Evolutionary conservation across 352 stramenopile genomes (phyloP).

Genomic region (Peronospora destructor): DNA sequence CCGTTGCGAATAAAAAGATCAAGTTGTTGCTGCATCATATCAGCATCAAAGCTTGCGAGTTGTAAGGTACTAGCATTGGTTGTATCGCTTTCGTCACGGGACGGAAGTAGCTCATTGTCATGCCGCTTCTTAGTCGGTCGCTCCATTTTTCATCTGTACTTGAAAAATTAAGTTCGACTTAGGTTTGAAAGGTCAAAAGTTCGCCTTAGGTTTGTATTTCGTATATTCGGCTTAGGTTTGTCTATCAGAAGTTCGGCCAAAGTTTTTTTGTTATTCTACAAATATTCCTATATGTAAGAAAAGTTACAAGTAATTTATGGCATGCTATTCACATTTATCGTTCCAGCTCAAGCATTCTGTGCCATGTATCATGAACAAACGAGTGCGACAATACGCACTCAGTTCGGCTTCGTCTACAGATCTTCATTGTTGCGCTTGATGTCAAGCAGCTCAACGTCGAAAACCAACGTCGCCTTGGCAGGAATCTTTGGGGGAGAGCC

Average conservation of each 20-base stretch:
- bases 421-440: constrained; percentile 80
- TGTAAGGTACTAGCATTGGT: neutral
- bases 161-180: constrained; percentile 15
- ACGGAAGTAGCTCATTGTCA: constrained; percentile 9
- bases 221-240: constrained; percentile 23
- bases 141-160: constrained; percentile 15
- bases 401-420: constrained; percentile 27
- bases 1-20: constrained; percentile 40
- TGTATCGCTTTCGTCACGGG: constrained; percentile 4
- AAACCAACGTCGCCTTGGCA: constrained; percentile 91
- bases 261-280: no score
- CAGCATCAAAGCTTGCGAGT: constrained; percentile 24
- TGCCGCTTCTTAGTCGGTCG: constrained; percentile 32
- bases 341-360: neutral
- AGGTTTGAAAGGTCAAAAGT: constrained; percentile 15
- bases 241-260: no score
- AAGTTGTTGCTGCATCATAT: constrained; percentile 58
- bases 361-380: constrained; percentile 1
- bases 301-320: no score
- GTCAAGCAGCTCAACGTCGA: constrained; percentile 95
- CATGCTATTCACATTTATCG: neutral
- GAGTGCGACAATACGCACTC: constrained; percentile 4
- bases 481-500: constrained; percentile 91
- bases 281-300: no score
- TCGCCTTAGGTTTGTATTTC: constrained; percentile 16